phyloP scores from a whole-genome alignment of 768 basidiomycete genomes.

The Megacollybia marginata region DNA sequence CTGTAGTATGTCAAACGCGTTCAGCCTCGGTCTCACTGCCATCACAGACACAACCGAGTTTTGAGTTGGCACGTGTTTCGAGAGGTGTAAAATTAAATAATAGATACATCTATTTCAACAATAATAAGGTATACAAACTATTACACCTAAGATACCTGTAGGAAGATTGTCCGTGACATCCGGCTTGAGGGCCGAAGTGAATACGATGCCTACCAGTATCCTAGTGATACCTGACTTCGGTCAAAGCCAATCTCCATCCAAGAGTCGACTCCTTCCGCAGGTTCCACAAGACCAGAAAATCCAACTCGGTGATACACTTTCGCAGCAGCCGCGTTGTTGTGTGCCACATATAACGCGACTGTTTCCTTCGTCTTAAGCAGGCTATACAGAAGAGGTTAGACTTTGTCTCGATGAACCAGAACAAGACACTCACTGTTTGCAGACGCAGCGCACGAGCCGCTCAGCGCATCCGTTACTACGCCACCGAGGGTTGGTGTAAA shows the following conservation, averaged over 20 bases:
- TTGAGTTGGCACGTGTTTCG: neutral
- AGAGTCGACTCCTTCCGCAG: slow-evolving; percentile 32
- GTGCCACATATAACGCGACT: slow-evolving; percentile 63
- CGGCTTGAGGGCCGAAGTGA: neutral
- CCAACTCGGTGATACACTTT: slow-evolving; percentile 60
- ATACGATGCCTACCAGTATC: slow-evolving; percentile 51
- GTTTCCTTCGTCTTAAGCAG: slow-evolving; percentile 33
- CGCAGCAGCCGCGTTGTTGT: slow-evolving; percentile 43
- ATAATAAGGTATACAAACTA: neutral
- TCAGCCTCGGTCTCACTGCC: slow-evolving; percentile 17
- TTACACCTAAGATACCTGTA: neutral
- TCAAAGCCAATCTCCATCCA: slow-evolving; percentile 68
- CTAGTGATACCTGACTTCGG: slow-evolving; percentile 35
- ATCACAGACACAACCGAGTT: slow-evolving; percentile 2
- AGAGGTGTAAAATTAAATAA: neutral
- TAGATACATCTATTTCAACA: neutral
- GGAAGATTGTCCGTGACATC: neutral
- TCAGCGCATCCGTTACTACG: slow-evolving; percentile 52
- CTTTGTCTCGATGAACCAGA: neutral
- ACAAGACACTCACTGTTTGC: slow-evolving; percentile 35
- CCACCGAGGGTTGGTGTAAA: slow-evolving; percentile 51
- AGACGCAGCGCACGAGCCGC: slow-evolving; percentile 52
- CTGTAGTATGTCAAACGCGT: slow-evolving; percentile 42
- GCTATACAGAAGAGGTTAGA: slow-evolving; percentile 9
- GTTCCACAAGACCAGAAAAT: slow-evolving; percentile 45